Conservation (phyloP, 495 filamentous ascomycete genomes). For the Penicillium cosmopolitanum region DNA sequence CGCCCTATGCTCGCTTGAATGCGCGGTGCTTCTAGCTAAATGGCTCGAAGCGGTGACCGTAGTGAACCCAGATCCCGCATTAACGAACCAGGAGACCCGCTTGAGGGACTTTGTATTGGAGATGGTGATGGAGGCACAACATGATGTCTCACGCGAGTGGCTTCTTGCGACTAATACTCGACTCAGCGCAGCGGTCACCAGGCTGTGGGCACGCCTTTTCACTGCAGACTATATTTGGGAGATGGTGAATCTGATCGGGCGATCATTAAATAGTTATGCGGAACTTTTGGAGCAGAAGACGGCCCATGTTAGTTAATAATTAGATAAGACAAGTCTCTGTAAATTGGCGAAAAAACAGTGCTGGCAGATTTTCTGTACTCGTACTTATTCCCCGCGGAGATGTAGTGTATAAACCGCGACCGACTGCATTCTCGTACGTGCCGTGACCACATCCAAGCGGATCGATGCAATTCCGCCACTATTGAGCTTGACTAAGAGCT, state of each 20-base stretch:
- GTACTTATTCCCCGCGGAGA: not conserved
- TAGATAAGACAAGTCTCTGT: not conserved
- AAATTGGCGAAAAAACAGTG: not conserved
- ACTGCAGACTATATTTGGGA: conserved; percentile 70
- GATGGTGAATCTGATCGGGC: conserved; percentile 65
- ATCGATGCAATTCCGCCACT: not conserved
- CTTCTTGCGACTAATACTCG: conserved; percentile 56
- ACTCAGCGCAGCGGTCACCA: conserved; percentile 63
- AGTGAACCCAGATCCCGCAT: conserved; percentile 30
- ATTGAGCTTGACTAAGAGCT: not conserved
- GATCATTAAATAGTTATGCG: conserved; percentile 64
- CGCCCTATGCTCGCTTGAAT: conserved; percentile 69
- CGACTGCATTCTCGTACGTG: too few relatives aligned
- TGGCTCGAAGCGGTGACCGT: conserved; percentile 53
- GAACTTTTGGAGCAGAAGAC: conserved; percentile 56
- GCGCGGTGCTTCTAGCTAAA: conserved; percentile 64
- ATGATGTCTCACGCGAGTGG: conserved; percentile 56
- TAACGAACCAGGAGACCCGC: conserved; percentile 60
- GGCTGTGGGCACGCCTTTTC: conserved; percentile 71
- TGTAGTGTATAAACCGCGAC: not conserved
- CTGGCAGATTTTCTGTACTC: not conserved
- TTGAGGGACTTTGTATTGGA: conserved; percentile 64
- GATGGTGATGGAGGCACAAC: conserved; percentile 68
- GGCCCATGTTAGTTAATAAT: not conserved
- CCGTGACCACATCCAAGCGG: not conserved